phyloP scores from a whole-genome alignment of 768 basidiomycete genomes.

The Fistulinella prunicolor region DNA sequence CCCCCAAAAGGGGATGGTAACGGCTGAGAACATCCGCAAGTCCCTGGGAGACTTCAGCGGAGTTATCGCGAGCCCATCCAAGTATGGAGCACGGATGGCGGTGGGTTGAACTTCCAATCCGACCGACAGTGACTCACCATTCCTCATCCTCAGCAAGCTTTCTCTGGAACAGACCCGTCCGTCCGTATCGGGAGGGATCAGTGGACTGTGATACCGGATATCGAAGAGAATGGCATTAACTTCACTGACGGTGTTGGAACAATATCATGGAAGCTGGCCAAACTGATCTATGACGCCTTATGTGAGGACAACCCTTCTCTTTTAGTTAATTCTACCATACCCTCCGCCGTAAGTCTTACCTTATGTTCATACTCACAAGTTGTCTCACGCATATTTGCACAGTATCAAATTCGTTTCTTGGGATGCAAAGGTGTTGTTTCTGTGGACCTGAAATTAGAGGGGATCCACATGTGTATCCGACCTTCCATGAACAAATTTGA shows the following conservation, averaged over 20 bases:
- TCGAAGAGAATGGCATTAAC: slow-evolving; percentile 41
- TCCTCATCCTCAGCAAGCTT: slow-evolving; percentile 51
- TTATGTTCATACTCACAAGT: background rate
- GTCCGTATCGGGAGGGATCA: slow-evolving; percentile 52
- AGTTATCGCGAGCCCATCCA: slow-evolving; percentile 61
- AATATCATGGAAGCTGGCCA: slow-evolving; percentile 57
- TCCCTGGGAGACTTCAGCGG: slow-evolving; percentile 67
- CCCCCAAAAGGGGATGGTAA: slow-evolving; percentile 42
- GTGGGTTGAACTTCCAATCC: slow-evolving; percentile 11
- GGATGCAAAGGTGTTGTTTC: slow-evolving; percentile 82
- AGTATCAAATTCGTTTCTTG: slow-evolving; percentile 81
- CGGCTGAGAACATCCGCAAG: slow-evolving; percentile 56
- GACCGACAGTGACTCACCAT: slow-evolving; percentile 5
- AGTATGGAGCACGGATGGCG: slow-evolving; percentile 78
- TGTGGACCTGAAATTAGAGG: slow-evolving; percentile 53
- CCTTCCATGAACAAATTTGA: slow-evolving; percentile 76
- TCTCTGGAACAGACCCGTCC: slow-evolving; percentile 77
- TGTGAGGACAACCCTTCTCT: slow-evolving; percentile 42
- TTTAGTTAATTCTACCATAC: slow-evolving; percentile 38
- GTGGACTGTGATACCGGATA: slow-evolving; percentile 64
- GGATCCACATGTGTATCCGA: slow-evolving; percentile 67
- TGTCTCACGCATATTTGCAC: background rate
- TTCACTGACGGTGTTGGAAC: slow-evolving; percentile 84
- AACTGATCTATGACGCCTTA: slow-evolving; percentile 57
- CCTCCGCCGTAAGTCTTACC: slow-evolving; percentile 55